Evolutionary conservation across 352 stramenopile genomes (phyloP).

Genomic region (Poterioochromonas sp.): DNA sequence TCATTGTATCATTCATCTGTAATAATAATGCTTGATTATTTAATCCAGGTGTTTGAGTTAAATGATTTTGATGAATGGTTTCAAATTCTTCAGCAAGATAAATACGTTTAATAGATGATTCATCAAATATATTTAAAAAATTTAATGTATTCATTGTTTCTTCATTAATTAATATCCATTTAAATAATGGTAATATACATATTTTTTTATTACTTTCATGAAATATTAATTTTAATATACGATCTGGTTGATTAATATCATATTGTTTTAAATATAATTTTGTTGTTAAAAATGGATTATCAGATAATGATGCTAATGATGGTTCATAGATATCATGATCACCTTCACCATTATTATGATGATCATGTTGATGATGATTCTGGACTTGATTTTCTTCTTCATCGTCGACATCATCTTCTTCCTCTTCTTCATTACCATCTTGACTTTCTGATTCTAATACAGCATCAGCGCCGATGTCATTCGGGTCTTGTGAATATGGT

Average conservation of each 20-base stretch:
- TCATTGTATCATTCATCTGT: no score
- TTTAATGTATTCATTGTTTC: background rate
- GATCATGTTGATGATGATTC: background rate
- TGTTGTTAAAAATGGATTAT: background rate
- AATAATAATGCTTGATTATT: no score
- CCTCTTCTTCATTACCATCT: no score
- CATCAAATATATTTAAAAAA: background rate
- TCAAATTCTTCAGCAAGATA: background rate
- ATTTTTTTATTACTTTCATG: background rate
- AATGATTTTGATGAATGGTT: background rate
- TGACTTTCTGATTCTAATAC: no score
- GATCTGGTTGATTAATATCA: background rate
- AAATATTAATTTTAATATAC: background rate
- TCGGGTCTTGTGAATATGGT: no score
- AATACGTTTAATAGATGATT: background rate
- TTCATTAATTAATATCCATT: constrained; percentile 14
- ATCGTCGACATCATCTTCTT: no score
- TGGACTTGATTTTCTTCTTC: background rate
- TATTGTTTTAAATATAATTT: background rate
- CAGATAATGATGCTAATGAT: background rate
- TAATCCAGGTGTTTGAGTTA: no score
- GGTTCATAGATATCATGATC: background rate
- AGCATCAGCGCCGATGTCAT: no score
- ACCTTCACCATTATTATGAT: background rate
- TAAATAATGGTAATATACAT: constrained; percentile 11